These are phyloP conservation scores for Xylaria polymorpha DNA, from an alignment of 2,329 filamentous ascomycete genomes.

Conservation along the genomic window DNA sequence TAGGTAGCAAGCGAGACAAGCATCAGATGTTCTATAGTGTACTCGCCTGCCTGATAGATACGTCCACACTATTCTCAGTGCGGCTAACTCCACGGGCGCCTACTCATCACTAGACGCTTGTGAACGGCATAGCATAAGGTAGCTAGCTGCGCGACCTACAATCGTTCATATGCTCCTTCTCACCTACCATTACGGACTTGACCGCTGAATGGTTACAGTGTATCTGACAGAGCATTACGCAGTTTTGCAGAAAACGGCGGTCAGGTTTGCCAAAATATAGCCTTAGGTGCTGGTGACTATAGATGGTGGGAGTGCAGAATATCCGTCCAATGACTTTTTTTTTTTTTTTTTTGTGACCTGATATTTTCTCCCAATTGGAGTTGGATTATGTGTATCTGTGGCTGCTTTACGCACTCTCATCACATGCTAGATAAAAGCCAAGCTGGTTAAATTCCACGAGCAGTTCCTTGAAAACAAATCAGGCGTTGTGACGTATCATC, in stretches of 20 bases:
- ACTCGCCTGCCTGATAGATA: neutral
- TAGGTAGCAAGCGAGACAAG: neutral
- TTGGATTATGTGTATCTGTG: neutral
- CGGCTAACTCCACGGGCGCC: neutral
- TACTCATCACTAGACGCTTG: neutral
- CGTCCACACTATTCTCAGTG: neutral
- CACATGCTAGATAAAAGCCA: slow-evolving; percentile 5
- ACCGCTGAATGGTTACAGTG: neutral
- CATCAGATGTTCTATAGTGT: neutral
- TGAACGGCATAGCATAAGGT: neutral
- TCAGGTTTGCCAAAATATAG: neutral
- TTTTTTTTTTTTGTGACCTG: too few species aligned
- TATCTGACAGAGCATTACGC: neutral
- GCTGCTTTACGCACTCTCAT: neutral
- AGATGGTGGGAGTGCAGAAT: neutral
- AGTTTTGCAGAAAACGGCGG: neutral
- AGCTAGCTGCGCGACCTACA: neutral
- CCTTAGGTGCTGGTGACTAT: neutral
- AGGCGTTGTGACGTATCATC: slow-evolving; percentile 11
- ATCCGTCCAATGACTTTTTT: neutral
- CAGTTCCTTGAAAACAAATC: neutral
- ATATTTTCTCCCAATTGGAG: neutral
- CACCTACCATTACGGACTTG: neutral
- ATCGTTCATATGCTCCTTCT: neutral
- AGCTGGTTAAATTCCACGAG: slow-evolving; percentile 26